Evolutionary conservation across 1,139 yeast genomes (phyloP).

Genomic region (Hansenula lynferdii): DNA sequence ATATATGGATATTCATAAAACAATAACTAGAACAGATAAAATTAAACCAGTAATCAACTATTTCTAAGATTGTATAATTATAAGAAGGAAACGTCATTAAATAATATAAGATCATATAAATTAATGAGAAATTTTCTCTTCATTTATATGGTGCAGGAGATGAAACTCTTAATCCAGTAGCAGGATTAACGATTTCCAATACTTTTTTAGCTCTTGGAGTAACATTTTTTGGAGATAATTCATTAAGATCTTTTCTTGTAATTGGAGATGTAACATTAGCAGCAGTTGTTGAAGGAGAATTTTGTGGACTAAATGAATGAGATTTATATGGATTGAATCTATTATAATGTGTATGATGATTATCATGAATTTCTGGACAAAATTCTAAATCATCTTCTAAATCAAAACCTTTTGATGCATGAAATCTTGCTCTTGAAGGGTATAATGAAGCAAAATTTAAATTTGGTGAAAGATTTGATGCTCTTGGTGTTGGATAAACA

Average conservation of each 20-base stretch:
- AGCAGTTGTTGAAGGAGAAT: conserved; percentile 23
- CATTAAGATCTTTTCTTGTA: conserved; percentile 9
- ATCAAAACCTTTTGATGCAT: conserved; percentile 53
- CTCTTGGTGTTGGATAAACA: conserved; percentile 1
- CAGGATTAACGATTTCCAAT: conserved; percentile 75
- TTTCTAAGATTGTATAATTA: no score
- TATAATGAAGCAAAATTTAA: conserved; percentile 21
- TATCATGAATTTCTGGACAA: conserved; percentile 48
- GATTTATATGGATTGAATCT: conserved; percentile 62
- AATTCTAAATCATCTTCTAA: conserved; percentile 63
- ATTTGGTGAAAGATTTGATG: conserved; percentile 13
- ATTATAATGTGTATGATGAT: conserved; percentile 13
- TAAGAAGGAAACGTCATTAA: no score
- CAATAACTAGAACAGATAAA: no score
- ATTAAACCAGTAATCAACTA: no score
- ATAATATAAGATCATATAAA: no score
- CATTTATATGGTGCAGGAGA: conserved; percentile 40
- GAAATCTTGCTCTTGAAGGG: conserved; percentile 20
- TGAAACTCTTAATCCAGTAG: conserved; percentile 62
- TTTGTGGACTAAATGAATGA: conserved; percentile 45
- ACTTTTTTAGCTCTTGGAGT: conserved; percentile 61
- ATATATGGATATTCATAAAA: no score
- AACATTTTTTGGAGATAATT: conserved; percentile 16
- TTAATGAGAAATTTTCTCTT: no score
- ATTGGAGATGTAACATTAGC: conserved; percentile 21